Evolutionary conservation across 768 basidiomycete genomes (phyloP).

Genomic region (Pulveroboletus sp.): DNA sequence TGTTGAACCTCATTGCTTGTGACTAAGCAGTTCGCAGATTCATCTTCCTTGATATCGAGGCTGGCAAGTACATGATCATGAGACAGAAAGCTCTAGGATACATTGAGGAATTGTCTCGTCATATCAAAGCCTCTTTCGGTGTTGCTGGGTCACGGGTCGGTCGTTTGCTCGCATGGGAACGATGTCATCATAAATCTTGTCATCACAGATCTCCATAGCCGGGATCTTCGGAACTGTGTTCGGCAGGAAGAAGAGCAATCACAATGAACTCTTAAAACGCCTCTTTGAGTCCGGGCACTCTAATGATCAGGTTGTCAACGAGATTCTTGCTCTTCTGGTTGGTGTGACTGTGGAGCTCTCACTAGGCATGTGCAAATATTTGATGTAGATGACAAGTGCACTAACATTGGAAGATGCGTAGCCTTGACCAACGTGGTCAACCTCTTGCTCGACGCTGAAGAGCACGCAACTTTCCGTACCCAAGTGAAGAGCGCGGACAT

Average conservation of each 20-base stretch:
- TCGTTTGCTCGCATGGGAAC: background rate
- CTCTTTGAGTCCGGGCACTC: constrained; percentile 54
- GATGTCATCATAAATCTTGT: background rate
- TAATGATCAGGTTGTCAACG: constrained; percentile 61
- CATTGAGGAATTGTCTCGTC: constrained; percentile 47
- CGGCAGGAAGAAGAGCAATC: constrained; percentile 37
- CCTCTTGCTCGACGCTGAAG: constrained; percentile 53
- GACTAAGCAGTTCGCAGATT: constrained; percentile 42
- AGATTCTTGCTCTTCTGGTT: constrained; percentile 67
- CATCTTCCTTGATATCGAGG: constrained; percentile 70
- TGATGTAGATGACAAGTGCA: background rate
- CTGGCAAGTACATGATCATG: constrained; percentile 53
- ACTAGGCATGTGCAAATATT: constrained; percentile 43
- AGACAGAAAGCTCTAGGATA: constrained; percentile 49
- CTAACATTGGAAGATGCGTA: constrained; percentile 23
- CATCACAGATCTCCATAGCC: constrained; percentile 28
- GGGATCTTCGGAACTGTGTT: constrained; percentile 51
- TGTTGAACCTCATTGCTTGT: background rate
- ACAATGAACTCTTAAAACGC: constrained; percentile 52
- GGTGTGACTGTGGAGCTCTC: constrained; percentile 64
- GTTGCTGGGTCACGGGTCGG: constrained; percentile 43
- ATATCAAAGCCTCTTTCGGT: constrained; percentile 53
- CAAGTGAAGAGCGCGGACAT: constrained; percentile 30
- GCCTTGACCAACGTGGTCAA: constrained; percentile 66
- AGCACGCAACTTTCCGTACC: constrained; percentile 36